A percentile compares a stretch with the other conserved stretches of the same genome.
phyloP scores from a whole-genome alignment of 2,329 filamentous ascomycete genomes.

The Tolypocladium ophioglossoides region DNA sequence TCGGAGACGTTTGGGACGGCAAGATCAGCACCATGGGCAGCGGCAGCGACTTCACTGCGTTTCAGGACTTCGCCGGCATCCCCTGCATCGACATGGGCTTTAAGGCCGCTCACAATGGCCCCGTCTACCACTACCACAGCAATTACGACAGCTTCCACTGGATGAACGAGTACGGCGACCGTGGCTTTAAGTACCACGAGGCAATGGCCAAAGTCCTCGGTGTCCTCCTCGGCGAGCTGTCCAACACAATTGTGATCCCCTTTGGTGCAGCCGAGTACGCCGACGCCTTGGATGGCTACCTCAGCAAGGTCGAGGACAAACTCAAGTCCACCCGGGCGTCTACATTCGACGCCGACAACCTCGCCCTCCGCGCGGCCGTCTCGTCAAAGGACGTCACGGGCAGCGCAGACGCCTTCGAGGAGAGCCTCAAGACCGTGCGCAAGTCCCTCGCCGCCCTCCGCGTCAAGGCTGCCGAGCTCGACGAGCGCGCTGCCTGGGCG shows the following conservation, averaged over 20 bases:
- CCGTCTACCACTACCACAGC: conserved; percentile 75
- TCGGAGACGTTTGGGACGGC: conserved; percentile 58
- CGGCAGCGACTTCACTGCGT: conserved; percentile 65
- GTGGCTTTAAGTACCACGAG: conserved; percentile 53
- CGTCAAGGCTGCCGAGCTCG: conserved; percentile 31
- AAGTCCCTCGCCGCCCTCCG: conserved; percentile 25
- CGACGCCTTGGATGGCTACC: conserved; percentile 39
- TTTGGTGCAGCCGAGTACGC: conserved; percentile 58
- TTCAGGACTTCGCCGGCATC: conserved; percentile 61
- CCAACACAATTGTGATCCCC: conserved; percentile 50
- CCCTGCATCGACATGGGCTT: conserved; percentile 57
- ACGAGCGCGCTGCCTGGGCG: conserved; percentile 31
- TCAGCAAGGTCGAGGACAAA: conserved; percentile 39
- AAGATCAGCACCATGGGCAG: conserved; percentile 56
- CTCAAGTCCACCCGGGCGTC: conserved; percentile 22
- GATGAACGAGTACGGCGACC: conserved; percentile 76
- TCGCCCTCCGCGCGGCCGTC: conserved; percentile 16
- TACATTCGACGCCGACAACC: conserved; percentile 17
- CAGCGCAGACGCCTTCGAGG: conserved; percentile 27
- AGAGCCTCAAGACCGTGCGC: conserved; percentile 27
- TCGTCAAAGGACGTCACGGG: conserved; percentile 16
- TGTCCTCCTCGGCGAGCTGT: conserved; percentile 49
- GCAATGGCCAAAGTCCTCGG: conserved; percentile 57
- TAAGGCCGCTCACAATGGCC: conserved; percentile 26
- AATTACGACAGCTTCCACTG: conserved; percentile 88